phyloP scores from a whole-genome alignment of 2,329 filamentous ascomycete genomes.

The Dactylellina leptospora region DNA sequence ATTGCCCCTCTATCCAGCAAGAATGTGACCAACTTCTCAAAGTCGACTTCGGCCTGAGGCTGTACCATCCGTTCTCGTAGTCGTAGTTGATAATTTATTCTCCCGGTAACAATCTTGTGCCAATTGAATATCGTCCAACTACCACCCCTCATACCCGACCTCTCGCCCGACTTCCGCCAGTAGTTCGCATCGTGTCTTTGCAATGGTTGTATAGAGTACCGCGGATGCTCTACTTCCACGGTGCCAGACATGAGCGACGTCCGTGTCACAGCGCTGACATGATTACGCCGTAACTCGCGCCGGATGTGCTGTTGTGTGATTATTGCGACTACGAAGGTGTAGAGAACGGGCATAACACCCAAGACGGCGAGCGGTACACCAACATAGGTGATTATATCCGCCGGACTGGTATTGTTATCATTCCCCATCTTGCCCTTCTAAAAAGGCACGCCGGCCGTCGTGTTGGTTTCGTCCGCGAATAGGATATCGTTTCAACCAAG shows the following conservation, averaged over 20 bases:
- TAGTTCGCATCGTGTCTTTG: constrained; percentile 68
- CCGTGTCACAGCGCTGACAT: constrained; percentile 69
- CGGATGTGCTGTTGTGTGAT: constrained; percentile 70
- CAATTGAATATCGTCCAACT: constrained; percentile 74
- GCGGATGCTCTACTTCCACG: constrained; percentile 72
- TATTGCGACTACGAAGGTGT: constrained; percentile 71
- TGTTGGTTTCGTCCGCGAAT: too few relatives aligned
- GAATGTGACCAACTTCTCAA: constrained; percentile 71
- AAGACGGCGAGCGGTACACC: constrained; percentile 69
- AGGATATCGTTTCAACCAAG: too few relatives aligned
- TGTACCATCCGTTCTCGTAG: constrained; percentile 63
- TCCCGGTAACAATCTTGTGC: constrained; percentile 70
- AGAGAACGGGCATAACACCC: constrained; percentile 71
- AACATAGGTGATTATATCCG: constrained; percentile 68
- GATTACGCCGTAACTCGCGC: constrained; percentile 67
- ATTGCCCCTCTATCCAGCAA: constrained; percentile 71
- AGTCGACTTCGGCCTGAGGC: constrained; percentile 65
- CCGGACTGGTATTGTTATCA: constrained; percentile 57
- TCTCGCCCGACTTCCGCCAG: constrained; percentile 67
- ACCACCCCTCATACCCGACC: constrained; percentile 68
- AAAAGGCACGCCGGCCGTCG: too few relatives aligned
- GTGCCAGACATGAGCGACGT: constrained; percentile 72
- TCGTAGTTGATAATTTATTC: constrained; percentile 67
- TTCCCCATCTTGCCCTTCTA: constrained; percentile 12
- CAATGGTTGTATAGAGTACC: constrained; percentile 71